Conservation (phyloP, 2,329 filamentous ascomycete genomes). For the Endocalyx cinctus region DNA sequence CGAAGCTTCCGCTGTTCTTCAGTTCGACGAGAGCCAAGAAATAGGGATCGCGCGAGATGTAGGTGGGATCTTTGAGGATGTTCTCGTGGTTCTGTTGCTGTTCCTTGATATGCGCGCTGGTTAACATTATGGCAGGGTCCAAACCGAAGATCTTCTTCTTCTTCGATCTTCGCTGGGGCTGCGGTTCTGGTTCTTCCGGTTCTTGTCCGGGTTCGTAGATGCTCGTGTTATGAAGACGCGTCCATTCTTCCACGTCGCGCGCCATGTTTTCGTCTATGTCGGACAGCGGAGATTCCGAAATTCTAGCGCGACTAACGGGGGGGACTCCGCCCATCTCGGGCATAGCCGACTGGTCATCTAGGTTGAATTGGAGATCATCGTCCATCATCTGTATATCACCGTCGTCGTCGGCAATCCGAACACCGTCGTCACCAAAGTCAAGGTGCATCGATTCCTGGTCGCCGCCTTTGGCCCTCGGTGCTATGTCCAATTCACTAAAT, state of each 20-base stretch:
- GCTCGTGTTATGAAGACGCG: slow-evolving; percentile 48
- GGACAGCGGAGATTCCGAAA: slow-evolving; percentile 66
- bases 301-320: slow-evolving; percentile 52
- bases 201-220: slow-evolving; percentile 60
- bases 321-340: slow-evolving; percentile 43
- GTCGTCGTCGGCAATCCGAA: slow-evolving; percentile 60
- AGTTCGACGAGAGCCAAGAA: slow-evolving; percentile 85
- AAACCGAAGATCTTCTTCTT: slow-evolving; percentile 77
- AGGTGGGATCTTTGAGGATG: slow-evolving; percentile 77
- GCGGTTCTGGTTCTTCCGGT: slow-evolving; percentile 55
- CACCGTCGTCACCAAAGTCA: slow-evolving; percentile 48
- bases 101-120: slow-evolving; percentile 72
- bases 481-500: slow-evolving; percentile 58
- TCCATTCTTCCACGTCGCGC: slow-evolving; percentile 56
- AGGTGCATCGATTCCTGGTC: slow-evolving; percentile 54
- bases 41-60: slow-evolving; percentile 81
- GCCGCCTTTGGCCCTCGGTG: slow-evolving; percentile 50
- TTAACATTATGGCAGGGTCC: slow-evolving; percentile 77
- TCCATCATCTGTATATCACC: slow-evolving; percentile 63
- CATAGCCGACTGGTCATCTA: slow-evolving; percentile 55
- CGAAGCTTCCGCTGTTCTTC: slow-evolving; percentile 86
- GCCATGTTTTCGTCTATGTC: slow-evolving; percentile 63
- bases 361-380: slow-evolving; percentile 61
- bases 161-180: slow-evolving; percentile 69
- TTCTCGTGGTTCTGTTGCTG: slow-evolving; percentile 82